These are phyloP conservation scores for Penicillium nucicola DNA, from an alignment of 495 filamentous ascomycete species.

Conservation along the genomic window DNA sequence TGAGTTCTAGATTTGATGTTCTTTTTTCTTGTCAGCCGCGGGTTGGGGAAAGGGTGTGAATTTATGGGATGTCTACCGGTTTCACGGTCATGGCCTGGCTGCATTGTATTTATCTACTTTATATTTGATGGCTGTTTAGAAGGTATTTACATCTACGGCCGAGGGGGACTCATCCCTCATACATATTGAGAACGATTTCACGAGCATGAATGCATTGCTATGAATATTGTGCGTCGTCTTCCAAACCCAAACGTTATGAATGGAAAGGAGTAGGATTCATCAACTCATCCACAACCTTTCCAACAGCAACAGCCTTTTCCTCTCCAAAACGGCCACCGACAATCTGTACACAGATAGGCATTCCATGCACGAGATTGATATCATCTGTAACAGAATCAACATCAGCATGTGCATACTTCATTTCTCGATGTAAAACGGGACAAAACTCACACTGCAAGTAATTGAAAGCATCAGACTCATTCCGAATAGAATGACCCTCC, in stretches of 20 bases:
- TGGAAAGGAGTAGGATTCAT: conserved; percentile 21
- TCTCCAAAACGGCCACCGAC: conserved; percentile 45
- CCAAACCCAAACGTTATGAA: background rate
- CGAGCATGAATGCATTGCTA: background rate
- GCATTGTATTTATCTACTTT: conserved; percentile 11
- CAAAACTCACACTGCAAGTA: conserved; percentile 32
- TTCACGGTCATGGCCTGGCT: conserved; percentile 13
- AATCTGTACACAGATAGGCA: conserved; percentile 54
- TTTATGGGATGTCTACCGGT: background rate
- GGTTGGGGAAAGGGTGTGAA: background rate
- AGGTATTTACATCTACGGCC: background rate
- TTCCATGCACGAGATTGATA: conserved; percentile 40
- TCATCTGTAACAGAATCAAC: conserved; percentile 23
- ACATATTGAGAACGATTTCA: background rate
- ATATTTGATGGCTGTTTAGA: conserved; percentile 2
- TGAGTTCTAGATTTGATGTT: conserved; percentile 55
- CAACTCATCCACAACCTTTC: conserved; percentile 32
- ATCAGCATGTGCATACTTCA: conserved; percentile 1
- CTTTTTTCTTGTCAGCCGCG: background rate
- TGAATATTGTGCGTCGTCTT: background rate
- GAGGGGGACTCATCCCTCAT: background rate
- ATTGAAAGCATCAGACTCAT: conserved; percentile 41
- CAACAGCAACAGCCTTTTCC: conserved; percentile 43
- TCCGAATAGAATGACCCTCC: conserved; percentile 25
- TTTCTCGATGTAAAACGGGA: background rate